Conservation (phyloP, 768 basidiomycete species). For the Suillus plorans region DNA sequence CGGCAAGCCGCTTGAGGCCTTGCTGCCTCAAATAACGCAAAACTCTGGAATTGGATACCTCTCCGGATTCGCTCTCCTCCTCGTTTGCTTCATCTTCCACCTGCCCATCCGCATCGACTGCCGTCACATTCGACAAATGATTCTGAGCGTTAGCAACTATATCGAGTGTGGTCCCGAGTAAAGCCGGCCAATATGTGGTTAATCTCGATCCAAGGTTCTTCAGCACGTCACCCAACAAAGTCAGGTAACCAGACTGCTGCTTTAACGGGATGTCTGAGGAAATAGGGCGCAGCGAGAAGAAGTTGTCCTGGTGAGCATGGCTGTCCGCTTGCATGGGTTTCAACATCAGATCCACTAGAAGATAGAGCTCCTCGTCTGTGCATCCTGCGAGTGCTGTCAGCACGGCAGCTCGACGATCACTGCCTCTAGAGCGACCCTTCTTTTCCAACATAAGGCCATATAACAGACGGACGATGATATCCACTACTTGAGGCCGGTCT, state of each 20-base stretch:
- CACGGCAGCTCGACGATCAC: constrained; percentile 70
- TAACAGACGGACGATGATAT: constrained; percentile 69
- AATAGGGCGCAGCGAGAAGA: constrained; percentile 32
- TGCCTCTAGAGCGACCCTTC: constrained; percentile 64
- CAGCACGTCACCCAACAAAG: constrained; percentile 80
- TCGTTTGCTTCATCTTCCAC: constrained; percentile 40
- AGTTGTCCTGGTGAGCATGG: constrained; percentile 19
- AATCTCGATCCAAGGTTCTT: constrained; percentile 78
- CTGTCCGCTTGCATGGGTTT: constrained; percentile 54
- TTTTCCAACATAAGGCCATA: constrained; percentile 89
- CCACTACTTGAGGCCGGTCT: constrained; percentile 66
- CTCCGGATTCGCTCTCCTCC: constrained; percentile 28
- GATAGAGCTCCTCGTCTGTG: constrained; percentile 65
- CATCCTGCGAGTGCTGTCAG: constrained; percentile 70
- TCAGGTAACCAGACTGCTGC: constrained; percentile 84
- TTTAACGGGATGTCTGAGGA: constrained; percentile 43
- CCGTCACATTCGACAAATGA: constrained; percentile 37
- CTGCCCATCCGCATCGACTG: constrained; percentile 35
- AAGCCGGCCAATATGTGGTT: constrained; percentile 65
- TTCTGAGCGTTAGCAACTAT: constrained; percentile 66
- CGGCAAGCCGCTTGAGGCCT: constrained; percentile 81
- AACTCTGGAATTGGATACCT: constrained; percentile 33
- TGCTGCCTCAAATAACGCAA: constrained; percentile 72
- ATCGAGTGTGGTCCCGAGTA: constrained; percentile 69
- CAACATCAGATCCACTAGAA: constrained; percentile 88